Percentiles rank a stretch among this genome's conserved stretches.
phyloP scores from a whole-genome alignment of 352 stramenopile species.

The Globisporangium megalacanthum region DNA sequence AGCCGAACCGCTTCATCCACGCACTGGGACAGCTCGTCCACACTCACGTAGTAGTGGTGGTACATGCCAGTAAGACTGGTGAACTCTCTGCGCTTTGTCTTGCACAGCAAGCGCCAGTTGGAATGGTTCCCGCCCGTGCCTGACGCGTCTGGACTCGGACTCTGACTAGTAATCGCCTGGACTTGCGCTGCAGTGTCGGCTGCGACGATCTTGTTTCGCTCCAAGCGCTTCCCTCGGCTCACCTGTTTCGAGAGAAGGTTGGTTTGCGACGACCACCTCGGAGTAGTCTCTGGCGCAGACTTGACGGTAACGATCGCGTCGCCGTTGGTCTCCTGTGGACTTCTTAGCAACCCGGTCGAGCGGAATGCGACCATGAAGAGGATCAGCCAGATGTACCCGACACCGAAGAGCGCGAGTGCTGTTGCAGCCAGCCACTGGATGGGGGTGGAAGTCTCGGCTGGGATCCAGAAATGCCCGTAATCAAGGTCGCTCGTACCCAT shows the following conservation, averaged over 20 bases:
- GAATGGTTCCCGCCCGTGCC: background rate
- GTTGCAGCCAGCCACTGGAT: background rate
- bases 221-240: background rate
- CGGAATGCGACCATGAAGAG: slow-evolving; percentile 17
- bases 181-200: background rate
- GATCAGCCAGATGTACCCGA: slow-evolving; percentile 9
- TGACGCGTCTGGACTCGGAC: too few relatives aligned
- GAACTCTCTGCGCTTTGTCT: background rate
- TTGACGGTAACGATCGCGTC: too few relatives aligned
- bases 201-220: background rate
- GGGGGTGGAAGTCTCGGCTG: background rate
- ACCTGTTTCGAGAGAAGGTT: background rate
- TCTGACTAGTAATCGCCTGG: too few relatives aligned
- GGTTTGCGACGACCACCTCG: background rate
- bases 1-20: background rate
- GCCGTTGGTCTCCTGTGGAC: background rate
- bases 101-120: background rate
- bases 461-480: slow-evolving; percentile 19
- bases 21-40: background rate
- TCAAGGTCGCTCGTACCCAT: slow-evolving; percentile 17
- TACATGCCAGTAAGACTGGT: slow-evolving; percentile 1
- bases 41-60: slow-evolving; percentile 6
- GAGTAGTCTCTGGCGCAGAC: background rate
- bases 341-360: background rate
- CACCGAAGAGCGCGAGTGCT: background rate